phyloP scores from a whole-genome alignment of 2,329 filamentous ascomycete genomes.

The Aspergillus sclerotialis region DNA sequence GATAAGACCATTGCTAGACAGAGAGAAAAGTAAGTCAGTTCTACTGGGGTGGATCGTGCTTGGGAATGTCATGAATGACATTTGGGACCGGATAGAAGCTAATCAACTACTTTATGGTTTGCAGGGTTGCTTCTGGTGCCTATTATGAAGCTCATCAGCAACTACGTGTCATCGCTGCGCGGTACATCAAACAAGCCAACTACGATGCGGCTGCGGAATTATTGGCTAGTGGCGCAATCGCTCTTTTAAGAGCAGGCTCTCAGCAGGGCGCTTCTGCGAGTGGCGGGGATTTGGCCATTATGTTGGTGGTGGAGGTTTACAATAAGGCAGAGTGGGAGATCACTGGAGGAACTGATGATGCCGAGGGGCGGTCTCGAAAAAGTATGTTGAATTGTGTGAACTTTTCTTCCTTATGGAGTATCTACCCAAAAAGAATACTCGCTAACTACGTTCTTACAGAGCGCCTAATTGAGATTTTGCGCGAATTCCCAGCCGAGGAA shows the following conservation, averaged over 20 bases:
- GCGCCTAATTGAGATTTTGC: conserved; percentile 67
- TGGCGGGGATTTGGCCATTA: conserved; percentile 79
- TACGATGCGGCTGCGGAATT: conserved; percentile 82
- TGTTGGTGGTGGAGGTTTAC: conserved; percentile 86
- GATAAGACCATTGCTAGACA: conserved; percentile 68
- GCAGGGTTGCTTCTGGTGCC: conserved; percentile 78
- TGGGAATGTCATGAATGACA: too few species aligned
- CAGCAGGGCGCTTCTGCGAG: conserved; percentile 90
- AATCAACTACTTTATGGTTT: conserved; percentile 3
- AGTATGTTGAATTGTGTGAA: conserved; percentile 17
- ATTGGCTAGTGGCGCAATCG: conserved; percentile 73
- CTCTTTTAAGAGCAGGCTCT: conserved; percentile 55
- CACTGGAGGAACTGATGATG: conserved; percentile 49
- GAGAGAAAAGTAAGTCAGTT: conserved; percentile 59
- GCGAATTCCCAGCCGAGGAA: conserved; percentile 74
- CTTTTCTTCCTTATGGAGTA: not conserved
- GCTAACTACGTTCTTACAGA: conserved; percentile 25
- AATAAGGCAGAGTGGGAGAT: conserved; percentile 70
- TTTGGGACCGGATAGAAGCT: not conserved
- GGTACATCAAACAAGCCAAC: conserved; percentile 83
- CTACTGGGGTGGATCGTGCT: too few species aligned
- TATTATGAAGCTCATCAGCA: conserved; percentile 99
- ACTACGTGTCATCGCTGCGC: conserved; percentile 86
- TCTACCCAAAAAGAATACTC: not conserved
- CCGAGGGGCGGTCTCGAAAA: conserved; percentile 58